Evolutionary conservation across 2,329 filamentous ascomycete genomes (phyloP).

Genomic region (Talaromyces sp.): DNA sequence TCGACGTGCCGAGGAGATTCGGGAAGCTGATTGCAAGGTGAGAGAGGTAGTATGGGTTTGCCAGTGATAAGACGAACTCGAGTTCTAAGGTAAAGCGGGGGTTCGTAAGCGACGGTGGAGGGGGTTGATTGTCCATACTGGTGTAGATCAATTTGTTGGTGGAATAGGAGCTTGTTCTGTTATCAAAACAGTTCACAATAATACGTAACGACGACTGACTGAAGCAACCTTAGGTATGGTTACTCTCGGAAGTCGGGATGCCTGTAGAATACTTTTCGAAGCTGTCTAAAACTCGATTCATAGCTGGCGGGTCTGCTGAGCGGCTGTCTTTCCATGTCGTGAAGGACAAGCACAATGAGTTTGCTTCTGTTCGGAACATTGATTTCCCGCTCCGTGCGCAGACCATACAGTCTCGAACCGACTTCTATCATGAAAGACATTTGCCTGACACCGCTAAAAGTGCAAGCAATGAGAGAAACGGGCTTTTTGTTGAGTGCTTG

Average conservation of each 20-base stretch:
- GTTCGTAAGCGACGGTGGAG: constrained; percentile 35
- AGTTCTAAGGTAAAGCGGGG: constrained; percentile 47
- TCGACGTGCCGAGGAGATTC: constrained; percentile 39
- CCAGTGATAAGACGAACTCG: constrained; percentile 47
- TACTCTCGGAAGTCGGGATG: neutral
- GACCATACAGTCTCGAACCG: neutral
- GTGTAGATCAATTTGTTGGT: neutral
- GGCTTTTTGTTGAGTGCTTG: neutral
- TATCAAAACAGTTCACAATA: neutral
- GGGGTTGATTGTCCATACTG: constrained; percentile 18
- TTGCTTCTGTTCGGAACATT: neutral
- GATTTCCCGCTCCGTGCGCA: constrained; percentile 8
- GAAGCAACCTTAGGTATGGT: neutral
- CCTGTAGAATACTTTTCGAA: neutral
- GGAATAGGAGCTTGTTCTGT: neutral
- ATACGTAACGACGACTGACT: neutral
- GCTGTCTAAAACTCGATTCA: neutral
- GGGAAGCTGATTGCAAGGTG: constrained; percentile 46
- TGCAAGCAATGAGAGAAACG: too few species aligned
- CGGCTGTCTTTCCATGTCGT: too few species aligned
- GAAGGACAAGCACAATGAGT: too few species aligned
- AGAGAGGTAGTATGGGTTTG: constrained; percentile 46
- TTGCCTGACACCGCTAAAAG: too few species aligned
- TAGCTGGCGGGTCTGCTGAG: too few species aligned
- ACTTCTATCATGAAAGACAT: neutral